Evolutionary conservation across 2,329 filamentous ascomycete genomes (phyloP), one percentile per base, ranked within the genome.

Genomic region (Mycosphaerella arachidis): DNA sequence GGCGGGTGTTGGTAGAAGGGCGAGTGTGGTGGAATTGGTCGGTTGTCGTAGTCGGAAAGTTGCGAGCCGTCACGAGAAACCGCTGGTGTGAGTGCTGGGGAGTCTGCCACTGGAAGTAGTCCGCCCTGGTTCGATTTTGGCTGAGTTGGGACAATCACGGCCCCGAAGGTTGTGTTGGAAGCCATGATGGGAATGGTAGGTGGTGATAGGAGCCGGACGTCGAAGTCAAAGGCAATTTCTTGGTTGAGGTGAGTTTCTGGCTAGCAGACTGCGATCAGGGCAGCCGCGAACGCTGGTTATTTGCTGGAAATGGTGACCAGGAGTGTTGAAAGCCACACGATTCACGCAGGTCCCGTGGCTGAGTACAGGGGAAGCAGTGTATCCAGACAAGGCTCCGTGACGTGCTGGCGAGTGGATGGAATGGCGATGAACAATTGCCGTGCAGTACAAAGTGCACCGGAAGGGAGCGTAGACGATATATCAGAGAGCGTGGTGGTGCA

Each of bases 1-100:
- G 78, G 74, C 29, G 76, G 76, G 69, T 80, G 78, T 60, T 74
- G 73, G 74, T 79, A 80, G 72, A 80, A 79, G 56, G 77, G 76
- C 37, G 76, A 78, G 72, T 77, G 76, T 29, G 76, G 62, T 10
- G 70, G 67, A 12, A 67, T 56, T 10, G 64, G 76, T 57, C 76
- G 75, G 18, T 72, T 69, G 56, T 71, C 66, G 65, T 77, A 73
- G 57, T 66, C 64, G 48, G 65, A 67, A 50, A 66, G 71, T 69
- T 61, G 71, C 62, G 61, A 61, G 62, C 65, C 62, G 54, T 72
- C 69, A 48, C 64, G 62, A 12, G 74, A 72, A 52, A 67, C 67
- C 31, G 66, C 66, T 20, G 72, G 72, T 52, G 72, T 70, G 67
- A 75, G 65, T 64, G 73, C 69, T 20, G 71, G 70, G 13, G 72